Evolutionary conservation across 352 stramenopile genomes (phyloP).

Genomic region (Paralagenidium karlingii): DNA sequence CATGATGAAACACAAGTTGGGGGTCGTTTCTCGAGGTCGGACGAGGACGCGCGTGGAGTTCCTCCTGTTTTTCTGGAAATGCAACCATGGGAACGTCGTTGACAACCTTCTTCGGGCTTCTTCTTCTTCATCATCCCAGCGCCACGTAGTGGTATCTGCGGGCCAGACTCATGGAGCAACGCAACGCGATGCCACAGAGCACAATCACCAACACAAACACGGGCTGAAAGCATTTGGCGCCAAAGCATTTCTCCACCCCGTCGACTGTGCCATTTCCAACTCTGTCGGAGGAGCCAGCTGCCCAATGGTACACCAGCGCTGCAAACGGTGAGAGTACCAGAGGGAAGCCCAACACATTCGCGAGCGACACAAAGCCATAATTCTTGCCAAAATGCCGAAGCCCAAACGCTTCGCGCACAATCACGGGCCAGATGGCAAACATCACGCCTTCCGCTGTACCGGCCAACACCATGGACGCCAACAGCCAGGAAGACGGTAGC

Average conservation of each 20-base stretch:
- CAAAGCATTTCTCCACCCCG: conserved; percentile 39
- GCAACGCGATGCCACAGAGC: conserved; percentile 32
- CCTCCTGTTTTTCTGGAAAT: too few species aligned
- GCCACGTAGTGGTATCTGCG: too few species aligned
- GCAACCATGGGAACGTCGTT: too few species aligned
- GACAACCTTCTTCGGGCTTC: too few species aligned
- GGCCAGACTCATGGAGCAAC: conserved; percentile 19
- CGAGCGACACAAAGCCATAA: conserved; percentile 59
- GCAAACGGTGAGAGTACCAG: conserved; percentile 56
- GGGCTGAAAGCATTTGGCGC: conserved; percentile 37
- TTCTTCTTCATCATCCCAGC: too few species aligned
- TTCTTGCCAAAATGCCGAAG: conserved; percentile 65
- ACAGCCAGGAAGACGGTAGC: conserved; percentile 20
- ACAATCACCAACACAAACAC: conserved; percentile 44
- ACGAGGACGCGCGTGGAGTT: too few species aligned
- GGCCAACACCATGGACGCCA: conserved; percentile 40
- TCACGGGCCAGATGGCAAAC: conserved; percentile 52
- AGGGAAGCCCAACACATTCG: conserved; percentile 59
- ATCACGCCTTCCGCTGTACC: conserved; percentile 59
- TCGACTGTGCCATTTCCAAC: too few species aligned
- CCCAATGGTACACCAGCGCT: conserved; percentile 35
- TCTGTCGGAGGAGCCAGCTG: conserved; percentile 12
- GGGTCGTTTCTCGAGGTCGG: too few species aligned
- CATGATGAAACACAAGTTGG: too few species aligned
- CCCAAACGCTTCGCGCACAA: conserved; percentile 62